Evolutionary conservation across 176 grass and related monocot genomes (phyloP).

Genomic region (Canna indica): DNA sequence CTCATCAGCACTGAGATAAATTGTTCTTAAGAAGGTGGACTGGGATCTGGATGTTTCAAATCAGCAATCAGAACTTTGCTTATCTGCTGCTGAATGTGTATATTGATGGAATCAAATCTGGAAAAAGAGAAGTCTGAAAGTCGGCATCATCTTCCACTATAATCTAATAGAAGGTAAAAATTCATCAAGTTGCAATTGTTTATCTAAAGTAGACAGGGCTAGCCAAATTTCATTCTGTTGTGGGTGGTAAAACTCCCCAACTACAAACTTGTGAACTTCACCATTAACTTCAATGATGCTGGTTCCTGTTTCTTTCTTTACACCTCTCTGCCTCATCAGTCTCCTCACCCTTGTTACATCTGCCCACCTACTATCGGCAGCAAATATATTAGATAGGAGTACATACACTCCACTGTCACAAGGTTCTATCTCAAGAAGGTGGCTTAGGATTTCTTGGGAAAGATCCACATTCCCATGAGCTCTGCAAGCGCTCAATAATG

Average conservation of each 20-base stretch:
- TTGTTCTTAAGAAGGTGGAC: background rate
- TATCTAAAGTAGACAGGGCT: conserved; percentile 21
- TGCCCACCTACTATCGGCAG: conserved; percentile 29
- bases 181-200: conserved; percentile 27
- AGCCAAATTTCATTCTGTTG: conserved; percentile 21
- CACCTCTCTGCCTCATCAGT: conserved; percentile 25
- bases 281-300: conserved; percentile 37
- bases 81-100: conserved; percentile 6
- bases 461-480: conserved; percentile 26
- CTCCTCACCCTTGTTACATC: conserved; percentile 33
- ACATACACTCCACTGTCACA: conserved; percentile 30
- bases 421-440: conserved; percentile 34
- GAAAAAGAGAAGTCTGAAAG: background rate
- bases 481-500: conserved; percentile 39
- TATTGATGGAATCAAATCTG: background rate
- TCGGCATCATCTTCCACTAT: background rate
- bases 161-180: conserved; percentile 22
- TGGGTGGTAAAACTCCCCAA: conserved; percentile 28
- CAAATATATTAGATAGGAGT: conserved; percentile 43
- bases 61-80: background rate
- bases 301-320: conserved; percentile 32
- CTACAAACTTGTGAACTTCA: conserved; percentile 30
- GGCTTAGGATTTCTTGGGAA: conserved; percentile 25
- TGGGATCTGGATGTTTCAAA: background rate
- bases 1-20: background rate